A percentile compares a stretch with the other conserved stretches of the same genome.
phyloP scores from a whole-genome alignment of 345 rosid species.

The Sapria himalayana region DNA sequence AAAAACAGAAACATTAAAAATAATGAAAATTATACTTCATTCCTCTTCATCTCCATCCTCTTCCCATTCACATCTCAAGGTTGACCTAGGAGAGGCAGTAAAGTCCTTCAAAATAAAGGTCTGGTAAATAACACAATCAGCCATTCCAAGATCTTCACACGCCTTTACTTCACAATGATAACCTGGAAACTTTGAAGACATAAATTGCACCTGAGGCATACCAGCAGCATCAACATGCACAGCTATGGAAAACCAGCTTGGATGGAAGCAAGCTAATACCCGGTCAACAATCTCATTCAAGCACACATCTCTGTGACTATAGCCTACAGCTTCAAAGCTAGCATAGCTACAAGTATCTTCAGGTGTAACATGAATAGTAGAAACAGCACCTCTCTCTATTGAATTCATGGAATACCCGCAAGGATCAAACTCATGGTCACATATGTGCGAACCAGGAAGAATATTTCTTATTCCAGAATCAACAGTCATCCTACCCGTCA shows the following conservation, averaged over 20 bases:
- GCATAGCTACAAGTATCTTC: conserved; percentile 76
- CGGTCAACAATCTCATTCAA: conserved; percentile 26
- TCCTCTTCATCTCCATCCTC: conserved; percentile 35
- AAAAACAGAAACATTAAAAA: no score
- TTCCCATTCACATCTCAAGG: conserved; percentile 30
- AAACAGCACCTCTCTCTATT: conserved; percentile 44
- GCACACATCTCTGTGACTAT: conserved; percentile 18
- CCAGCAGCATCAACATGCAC: conserved; percentile 22
- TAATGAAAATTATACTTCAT: no score
- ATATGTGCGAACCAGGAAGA: conserved; percentile 41
- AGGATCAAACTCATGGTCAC: conserved; percentile 60
- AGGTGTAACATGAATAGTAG: conserved; percentile 64
- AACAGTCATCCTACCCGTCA: conserved; percentile 34
- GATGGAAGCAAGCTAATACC: conserved; percentile 41
- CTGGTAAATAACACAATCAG: conserved; percentile 37
- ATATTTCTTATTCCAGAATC: conserved; percentile 56
- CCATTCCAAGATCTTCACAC: conserved; percentile 29
- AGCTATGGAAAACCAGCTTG: conserved; percentile 38
- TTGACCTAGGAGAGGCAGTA: conserved; percentile 29
- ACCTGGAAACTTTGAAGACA: conserved; percentile 21
- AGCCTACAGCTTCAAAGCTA: conserved; percentile 58
- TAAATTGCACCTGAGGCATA: conserved; percentile 9
- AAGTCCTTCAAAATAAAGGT: conserved; percentile 15
- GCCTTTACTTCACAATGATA: conserved; percentile 26
- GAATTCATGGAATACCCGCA: conserved; percentile 80